Base-by-base conservation (phyloP, 2,329 filamentous ascomycete species). In the Colletotrichum sp. region DNA sequence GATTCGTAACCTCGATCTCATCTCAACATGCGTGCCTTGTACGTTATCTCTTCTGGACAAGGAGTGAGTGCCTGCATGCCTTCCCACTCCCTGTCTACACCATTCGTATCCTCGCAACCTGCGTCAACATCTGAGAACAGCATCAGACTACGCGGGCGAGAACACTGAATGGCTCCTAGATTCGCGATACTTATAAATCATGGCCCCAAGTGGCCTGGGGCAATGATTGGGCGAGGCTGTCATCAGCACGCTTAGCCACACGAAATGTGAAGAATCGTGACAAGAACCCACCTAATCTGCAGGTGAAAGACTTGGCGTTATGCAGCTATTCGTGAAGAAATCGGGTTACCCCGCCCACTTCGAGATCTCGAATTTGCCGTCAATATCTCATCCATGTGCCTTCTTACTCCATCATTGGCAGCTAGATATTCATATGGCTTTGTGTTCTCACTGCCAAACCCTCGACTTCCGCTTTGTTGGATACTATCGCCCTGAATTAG, bases 241-340 rank as follows among this genome's bases (percentile, higher is more conserved):
- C 18, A 6, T 48, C 43, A 22, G 18, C 18, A 48, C 9, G 10
- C 43, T 16, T 12, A 1, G 1, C 15, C n/a, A 16, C 10, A 10
- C 18, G 2, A 6, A n/a, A 43, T n/a, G 39, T 8, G 10, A 43
- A 3, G 18, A 10, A 0, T n/a, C 18, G 8, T 0, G 39, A 43
- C 0, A 10, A 43, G 18, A 43, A n/a, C 39, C 39, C 18, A 43
- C 39, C 39, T 2, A 0, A n/a, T 48, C n/a, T 22, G n/a, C 43
- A 48, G n/a, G 43, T 48, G n/a, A 22, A 1, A 48, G 39, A 48
- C 43, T 48, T 22, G 18, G n/a, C n/a, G 43, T 4, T 48, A 34
- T 22, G n/a, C 18, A 48, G n/a, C 43, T 48, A 48, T 12, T 48
- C 9, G 16, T 43, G 16, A 43, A 43, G 16, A 10, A 10, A 43